These are phyloP conservation scores for Yarrowia sp. DNA, from an alignment of 805 yeast genomes.

Conservation along the genomic window DNA sequence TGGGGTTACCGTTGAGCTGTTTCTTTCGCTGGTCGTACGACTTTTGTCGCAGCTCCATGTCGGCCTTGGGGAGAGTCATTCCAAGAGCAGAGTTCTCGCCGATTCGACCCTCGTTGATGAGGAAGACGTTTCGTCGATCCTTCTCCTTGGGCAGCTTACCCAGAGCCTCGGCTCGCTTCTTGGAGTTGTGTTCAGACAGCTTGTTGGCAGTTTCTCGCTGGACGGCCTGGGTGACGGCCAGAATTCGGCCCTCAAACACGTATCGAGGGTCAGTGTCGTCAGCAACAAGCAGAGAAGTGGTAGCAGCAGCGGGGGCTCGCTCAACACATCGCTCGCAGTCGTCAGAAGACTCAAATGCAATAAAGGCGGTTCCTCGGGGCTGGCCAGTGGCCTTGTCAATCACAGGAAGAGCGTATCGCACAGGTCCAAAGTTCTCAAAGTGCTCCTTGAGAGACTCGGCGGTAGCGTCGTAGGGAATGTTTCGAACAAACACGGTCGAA, in stretches of 20 bases:
- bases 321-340: conserved; percentile 72
- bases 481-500: conserved; percentile 81
- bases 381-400: conserved; percentile 82
- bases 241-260: conserved; percentile 89
- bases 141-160: conserved; percentile 82
- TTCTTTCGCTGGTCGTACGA: conserved; percentile 85
- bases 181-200: conserved; percentile 75
- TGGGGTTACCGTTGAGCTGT: conserved; percentile 88
- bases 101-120: conserved; percentile 93
- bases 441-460: conserved; percentile 78
- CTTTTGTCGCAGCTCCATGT: conserved; percentile 85
- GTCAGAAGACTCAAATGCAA: conserved; percentile 72
- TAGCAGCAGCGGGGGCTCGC: conserved; percentile 74
- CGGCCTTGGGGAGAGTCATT: conserved; percentile 67
- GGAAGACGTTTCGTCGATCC: conserved; percentile 83
- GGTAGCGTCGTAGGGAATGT: conserved; percentile 94
- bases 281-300: conserved; percentile 75
- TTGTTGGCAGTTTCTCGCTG: conserved; percentile 81
- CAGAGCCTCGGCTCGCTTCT: conserved; percentile 71
- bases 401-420: conserved; percentile 92
- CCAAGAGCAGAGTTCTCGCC: conserved; percentile 82
- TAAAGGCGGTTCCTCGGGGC: conserved; percentile 95
- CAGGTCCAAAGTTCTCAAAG: conserved; percentile 82
- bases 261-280: conserved; percentile 89
- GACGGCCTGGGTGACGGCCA: conserved; percentile 84